Percentiles rank a stretch among this genome's conserved stretches.
These are phyloP conservation scores for Gracilaria vermiculophylla DNA, from an alignment of 23 red algal genomes.

Conservation along the genomic window DNA sequence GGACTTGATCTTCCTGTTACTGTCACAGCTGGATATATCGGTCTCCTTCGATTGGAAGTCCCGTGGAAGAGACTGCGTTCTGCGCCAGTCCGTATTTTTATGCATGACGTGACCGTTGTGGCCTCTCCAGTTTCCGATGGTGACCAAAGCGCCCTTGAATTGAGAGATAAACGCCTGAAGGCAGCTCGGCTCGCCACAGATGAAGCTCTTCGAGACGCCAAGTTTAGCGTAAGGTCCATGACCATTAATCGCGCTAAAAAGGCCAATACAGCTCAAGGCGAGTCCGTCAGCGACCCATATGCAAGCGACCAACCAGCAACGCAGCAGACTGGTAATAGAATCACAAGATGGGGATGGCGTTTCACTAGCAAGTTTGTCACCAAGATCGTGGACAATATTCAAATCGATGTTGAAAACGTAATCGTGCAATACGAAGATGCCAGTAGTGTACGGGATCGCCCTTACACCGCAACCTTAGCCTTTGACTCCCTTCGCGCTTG, in stretches of 20 bases:
- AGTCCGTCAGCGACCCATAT: neutral
- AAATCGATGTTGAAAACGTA: slow-evolving; percentile 87
- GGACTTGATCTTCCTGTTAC: slow-evolving; percentile 71
- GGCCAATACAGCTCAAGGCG: neutral
- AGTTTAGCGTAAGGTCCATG: slow-evolving; percentile 45
- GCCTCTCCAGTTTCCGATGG: slow-evolving; percentile 59
- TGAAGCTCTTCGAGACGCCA: slow-evolving; percentile 75
- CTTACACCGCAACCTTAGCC: slow-evolving; percentile 56
- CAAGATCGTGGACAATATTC: slow-evolving; percentile 80
- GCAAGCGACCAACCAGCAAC: neutral
- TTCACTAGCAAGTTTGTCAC: slow-evolving; percentile 75
- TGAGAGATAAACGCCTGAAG: slow-evolving; percentile 73
- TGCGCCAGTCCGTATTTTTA: slow-evolving; percentile 66
- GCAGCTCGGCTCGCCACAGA: slow-evolving; percentile 63
- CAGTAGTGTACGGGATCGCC: slow-evolving; percentile 54
- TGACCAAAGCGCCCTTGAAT: slow-evolving; percentile 59
- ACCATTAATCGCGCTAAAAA: neutral
- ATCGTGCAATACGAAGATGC: slow-evolving; percentile 80
- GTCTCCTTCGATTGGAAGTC: slow-evolving; percentile 67
- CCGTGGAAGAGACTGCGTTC: slow-evolving; percentile 96
- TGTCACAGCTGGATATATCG: slow-evolving; percentile 73
- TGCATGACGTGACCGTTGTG: slow-evolving; percentile 69
- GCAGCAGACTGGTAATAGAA: slow-evolving; percentile 13
- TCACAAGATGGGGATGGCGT: slow-evolving; percentile 63
- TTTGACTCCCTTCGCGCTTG: slow-evolving; percentile 60